Base-by-base conservation (phyloP, 768 basidiomycete genomes). In the Butyriboletus loyo region DNA sequence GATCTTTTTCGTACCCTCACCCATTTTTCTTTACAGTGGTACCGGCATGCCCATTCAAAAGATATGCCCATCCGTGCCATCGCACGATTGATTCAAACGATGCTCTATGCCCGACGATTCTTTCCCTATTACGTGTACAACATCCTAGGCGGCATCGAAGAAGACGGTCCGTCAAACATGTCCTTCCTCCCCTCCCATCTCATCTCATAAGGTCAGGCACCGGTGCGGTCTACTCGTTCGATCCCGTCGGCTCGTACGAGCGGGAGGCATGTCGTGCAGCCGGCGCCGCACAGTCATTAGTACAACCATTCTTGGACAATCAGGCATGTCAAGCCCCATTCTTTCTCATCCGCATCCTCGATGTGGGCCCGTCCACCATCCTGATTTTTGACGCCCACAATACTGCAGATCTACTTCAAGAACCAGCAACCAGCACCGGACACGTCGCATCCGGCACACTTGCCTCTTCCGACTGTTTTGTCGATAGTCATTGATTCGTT, bases 71-170 rank as follows among this genome's bases (percentile, higher is more conserved):
- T 99, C 34, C 87, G 88, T 56, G 86, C 94, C 24, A 97, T 99
- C 66, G 97, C 97, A n/a, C 85, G 97, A 53, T 80, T 99, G 63
- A 95, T 99, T 52, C 96, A 98, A 71, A 97, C 95, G 17, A 96
- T 98, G 92, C 81, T 99, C 25, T 99, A 99, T 69, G 88, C 81
- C 36, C 87, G 89, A 57, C 86, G 96, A 47, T 96, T 97, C 78
- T 99, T 99, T 84, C 97, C 97, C 1, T 98, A 89, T 79, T 99
- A 96, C 72, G 89, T 96, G 30, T 95, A 92, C 78, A 95, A 95
- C 72, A 93, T 98, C 66, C 84, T 98, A 31, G 92, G 92, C 46
- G 94, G 94, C 39, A 92, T 97, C 56, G 94, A 98, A 70, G 94
- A 94, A 66, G 94, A 97, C 67, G 94, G 94, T 94, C 64, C 60